Percentiles rank a stretch among this genome's conserved stretches.
Conservation (phyloP, 2,329 filamentous ascomycete genomes). For the Pseudogymnoascus sp. region DNA sequence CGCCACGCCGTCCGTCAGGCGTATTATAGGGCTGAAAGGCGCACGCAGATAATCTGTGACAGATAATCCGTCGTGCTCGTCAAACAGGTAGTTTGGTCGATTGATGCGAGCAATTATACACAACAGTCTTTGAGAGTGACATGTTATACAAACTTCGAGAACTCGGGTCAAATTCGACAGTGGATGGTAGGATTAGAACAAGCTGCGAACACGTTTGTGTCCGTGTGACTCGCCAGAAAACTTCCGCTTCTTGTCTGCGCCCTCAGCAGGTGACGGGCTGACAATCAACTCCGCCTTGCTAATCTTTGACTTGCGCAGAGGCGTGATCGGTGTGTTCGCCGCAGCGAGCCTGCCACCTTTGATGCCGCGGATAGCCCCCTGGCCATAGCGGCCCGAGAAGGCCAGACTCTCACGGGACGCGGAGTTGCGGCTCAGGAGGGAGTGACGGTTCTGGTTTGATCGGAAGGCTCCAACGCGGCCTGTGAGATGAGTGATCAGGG, state of each 20-base stretch:
- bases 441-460: conserved; percentile 46
- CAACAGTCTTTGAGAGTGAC: not conserved
- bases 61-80: conserved; percentile 1
- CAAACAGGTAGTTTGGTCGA: conserved; percentile 4
- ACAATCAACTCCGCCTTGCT: conserved; percentile 9
- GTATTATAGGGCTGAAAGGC: conserved; percentile 14
- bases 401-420: conserved; percentile 54
- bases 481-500: conserved; percentile 57
- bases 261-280: conserved; percentile 19
- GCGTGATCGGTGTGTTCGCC: conserved; percentile 59
- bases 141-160: not conserved
- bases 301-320: conserved; percentile 41
- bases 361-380: conserved; percentile 53
- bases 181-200: conserved; percentile 13
- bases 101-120: not conserved
- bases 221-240: conserved; percentile 18
- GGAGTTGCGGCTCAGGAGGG: conserved; percentile 42
- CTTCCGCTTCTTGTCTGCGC: conserved; percentile 22
- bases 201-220: conserved; percentile 24
- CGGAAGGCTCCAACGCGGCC: conserved; percentile 73
- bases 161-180: not conserved
- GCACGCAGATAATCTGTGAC: conserved; percentile 7
- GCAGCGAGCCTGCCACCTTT: conserved; percentile 58
- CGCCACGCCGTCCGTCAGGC: conserved; percentile 21
- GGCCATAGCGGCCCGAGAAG: conserved; percentile 50